Evolutionary conservation across 805 yeast genomes (phyloP).

Genomic region (Isabelozyma heimii): DNA sequence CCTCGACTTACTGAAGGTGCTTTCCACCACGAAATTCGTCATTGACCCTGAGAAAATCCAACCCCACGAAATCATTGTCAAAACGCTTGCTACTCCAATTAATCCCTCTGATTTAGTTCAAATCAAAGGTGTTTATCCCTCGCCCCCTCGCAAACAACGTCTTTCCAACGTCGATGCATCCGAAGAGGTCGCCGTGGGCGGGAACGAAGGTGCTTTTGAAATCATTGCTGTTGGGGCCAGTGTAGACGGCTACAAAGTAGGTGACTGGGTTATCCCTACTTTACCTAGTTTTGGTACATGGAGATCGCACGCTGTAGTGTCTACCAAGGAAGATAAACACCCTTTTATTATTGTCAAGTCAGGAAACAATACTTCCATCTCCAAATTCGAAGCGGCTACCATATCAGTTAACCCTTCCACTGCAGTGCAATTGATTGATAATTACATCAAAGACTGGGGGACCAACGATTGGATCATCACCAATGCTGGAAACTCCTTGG

Average conservation of each 20-base stretch:
- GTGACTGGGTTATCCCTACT: conserved; percentile 83
- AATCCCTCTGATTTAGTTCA: conserved; percentile 91
- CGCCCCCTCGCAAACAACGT: conserved; percentile 46
- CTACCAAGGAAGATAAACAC: conserved; percentile 22
- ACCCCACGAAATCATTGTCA: conserved; percentile 51
- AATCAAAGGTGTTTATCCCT: conserved; percentile 81
- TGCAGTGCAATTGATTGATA: conserved; percentile 77
- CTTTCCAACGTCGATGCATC: conserved; percentile 41
- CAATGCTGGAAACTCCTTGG: conserved; percentile 35
- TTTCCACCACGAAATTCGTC: conserved; percentile 15
- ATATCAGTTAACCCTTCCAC: conserved; percentile 86
- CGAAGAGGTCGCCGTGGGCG: conserved; percentile 61
- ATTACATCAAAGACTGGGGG: conserved; percentile 43
- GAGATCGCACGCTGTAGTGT: conserved; percentile 68
- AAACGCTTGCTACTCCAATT: conserved; percentile 76
- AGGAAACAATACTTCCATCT: conserved; percentile 15
- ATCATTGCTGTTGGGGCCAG: conserved; percentile 59
- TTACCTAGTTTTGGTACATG: conserved; percentile 82
- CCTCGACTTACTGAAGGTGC: conserved; percentile 14
- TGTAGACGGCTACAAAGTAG: conserved; percentile 45
- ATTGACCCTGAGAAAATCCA: conserved; percentile 19
- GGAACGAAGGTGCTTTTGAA: conserved; percentile 86
- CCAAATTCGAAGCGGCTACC: conserved; percentile 72
- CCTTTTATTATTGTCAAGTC: conserved; percentile 32
- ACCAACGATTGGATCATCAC: conserved; percentile 30